A percentile compares a stretch with the other conserved stretches of the same genome.
phyloP scores from a whole-genome alignment of 129 eudicot species.

The Centaurea solstitialis region DNA sequence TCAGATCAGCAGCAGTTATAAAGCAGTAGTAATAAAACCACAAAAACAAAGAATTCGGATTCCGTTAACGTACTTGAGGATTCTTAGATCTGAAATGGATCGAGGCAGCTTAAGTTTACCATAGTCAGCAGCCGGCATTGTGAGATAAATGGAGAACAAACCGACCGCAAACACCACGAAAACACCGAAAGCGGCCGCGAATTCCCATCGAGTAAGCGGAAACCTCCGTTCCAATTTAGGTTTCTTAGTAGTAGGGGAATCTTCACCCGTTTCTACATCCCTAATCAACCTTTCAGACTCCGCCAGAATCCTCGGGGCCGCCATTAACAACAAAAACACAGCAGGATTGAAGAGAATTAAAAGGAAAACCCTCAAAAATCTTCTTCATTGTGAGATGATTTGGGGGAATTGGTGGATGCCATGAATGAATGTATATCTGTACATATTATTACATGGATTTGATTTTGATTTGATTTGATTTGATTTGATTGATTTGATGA shows the following conservation, averaged over 20 bases:
- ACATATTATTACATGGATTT: background rate
- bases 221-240: conserved; percentile 47
- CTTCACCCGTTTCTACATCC: conserved; percentile 47
- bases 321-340: conserved; percentile 12
- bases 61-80: conserved; percentile 65
- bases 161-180: conserved; percentile 59
- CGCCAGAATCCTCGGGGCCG: conserved; percentile 57
- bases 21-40: background rate
- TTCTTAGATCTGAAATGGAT: conserved; percentile 73
- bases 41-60: background rate
- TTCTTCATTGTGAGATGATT: conserved; percentile 19
- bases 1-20: background rate
- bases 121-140: conserved; percentile 87
- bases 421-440: background rate
- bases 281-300: conserved; percentile 37
- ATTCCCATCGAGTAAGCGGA: conserved; percentile 70
- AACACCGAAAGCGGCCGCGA: conserved; percentile 57
- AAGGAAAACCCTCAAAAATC: conserved; percentile 26
- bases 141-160: conserved; percentile 55
- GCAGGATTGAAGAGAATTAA: background rate
- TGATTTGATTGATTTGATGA: too few relatives aligned
- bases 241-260: conserved; percentile 69
- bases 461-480: too few relatives aligned
- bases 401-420: conserved; percentile 16
- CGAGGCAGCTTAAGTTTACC: conserved; percentile 80